Evolutionary conservation across 805 yeast species (phyloP).

Genomic region (Saturnispora kantuleensis): DNA sequence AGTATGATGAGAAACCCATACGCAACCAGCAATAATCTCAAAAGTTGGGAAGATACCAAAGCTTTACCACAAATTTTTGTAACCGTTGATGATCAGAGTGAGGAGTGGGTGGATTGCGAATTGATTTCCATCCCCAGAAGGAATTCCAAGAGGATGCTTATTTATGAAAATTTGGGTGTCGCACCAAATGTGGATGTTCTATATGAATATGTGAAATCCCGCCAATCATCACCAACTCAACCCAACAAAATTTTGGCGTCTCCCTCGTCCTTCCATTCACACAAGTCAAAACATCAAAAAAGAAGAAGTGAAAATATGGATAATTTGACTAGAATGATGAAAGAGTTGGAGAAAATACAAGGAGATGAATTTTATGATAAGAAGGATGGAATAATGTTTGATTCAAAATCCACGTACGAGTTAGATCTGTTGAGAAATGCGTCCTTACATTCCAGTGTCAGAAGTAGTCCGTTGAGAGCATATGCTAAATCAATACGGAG

Average conservation of each 20-base stretch:
- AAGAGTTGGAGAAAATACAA: slow-evolving; percentile 1
- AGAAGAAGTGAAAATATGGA: slow-evolving; percentile 1
- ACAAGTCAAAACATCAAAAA: not conserved
- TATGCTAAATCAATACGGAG: not conserved
- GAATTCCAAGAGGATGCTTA: slow-evolving; percentile 10
- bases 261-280: not conserved
- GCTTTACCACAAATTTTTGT: not conserved
- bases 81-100: not conserved
- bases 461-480: slow-evolving; percentile 1
- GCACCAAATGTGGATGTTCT: slow-evolving; percentile 3
- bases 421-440: not conserved
- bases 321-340: slow-evolving; percentile 6
- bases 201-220: slow-evolving; percentile 1
- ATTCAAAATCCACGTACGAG: slow-evolving; percentile 3
- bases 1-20: too few species aligned
- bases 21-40: not conserved
- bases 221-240: not conserved
- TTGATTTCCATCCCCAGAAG: slow-evolving; percentile 10
- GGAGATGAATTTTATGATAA: not conserved
- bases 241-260: not conserved
- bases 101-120: not conserved
- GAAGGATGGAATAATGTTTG: not conserved
- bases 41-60: not conserved
- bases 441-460: too few species aligned
- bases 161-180: slow-evolving; percentile 4